These are phyloP conservation scores for Cordyceps cateniannulata DNA, from an alignment of 2,329 filamentous ascomycete genomes.

Conservation along the genomic window DNA sequence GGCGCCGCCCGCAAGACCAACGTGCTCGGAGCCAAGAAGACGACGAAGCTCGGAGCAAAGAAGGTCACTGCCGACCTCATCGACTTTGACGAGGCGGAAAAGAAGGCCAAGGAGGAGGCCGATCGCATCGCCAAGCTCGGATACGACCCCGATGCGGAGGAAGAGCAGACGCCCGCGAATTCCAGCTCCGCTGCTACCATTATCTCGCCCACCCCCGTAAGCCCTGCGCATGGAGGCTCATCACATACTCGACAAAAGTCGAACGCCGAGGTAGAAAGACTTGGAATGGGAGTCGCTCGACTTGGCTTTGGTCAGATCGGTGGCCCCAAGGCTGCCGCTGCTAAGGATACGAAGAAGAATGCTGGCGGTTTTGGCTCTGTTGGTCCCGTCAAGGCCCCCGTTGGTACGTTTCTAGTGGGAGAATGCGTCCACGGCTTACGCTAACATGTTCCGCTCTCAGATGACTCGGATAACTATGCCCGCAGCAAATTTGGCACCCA, in stretches of 20 bases:
- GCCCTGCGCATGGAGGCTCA: conserved; percentile 52
- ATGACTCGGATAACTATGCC: conserved; percentile 76
- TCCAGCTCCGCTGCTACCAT: conserved; percentile 55
- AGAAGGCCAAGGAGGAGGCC: conserved; percentile 94
- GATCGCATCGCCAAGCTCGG: conserved; percentile 93
- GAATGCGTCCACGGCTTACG: background rate
- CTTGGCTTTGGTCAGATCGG: conserved; percentile 86
- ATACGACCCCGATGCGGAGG: conserved; percentile 88
- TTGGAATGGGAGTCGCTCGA: conserved; percentile 82
- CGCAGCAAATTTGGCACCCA: conserved; percentile 84
- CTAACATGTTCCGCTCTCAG: conserved; percentile 27
- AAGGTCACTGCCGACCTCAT: conserved; percentile 76
- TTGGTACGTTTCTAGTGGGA: conserved; percentile 46
- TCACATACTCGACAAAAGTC: conserved; percentile 52
- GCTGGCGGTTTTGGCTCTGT: conserved; percentile 83
- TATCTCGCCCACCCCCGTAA: conserved; percentile 68
- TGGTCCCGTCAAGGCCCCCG: conserved; percentile 62
- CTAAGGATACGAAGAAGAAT: conserved; percentile 57
- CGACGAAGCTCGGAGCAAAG: conserved; percentile 80
- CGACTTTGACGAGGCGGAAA: conserved; percentile 96
- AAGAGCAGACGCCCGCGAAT: conserved; percentile 40
- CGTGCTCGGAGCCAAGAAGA: conserved; percentile 80
- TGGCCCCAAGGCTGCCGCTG: conserved; percentile 50
- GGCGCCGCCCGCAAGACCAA: conserved; percentile 71
- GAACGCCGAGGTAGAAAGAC: conserved; percentile 74